phyloP scores from a whole-genome alignment of 2,329 filamentous ascomycete species.

The Emmonsiellopsis sp. region DNA sequence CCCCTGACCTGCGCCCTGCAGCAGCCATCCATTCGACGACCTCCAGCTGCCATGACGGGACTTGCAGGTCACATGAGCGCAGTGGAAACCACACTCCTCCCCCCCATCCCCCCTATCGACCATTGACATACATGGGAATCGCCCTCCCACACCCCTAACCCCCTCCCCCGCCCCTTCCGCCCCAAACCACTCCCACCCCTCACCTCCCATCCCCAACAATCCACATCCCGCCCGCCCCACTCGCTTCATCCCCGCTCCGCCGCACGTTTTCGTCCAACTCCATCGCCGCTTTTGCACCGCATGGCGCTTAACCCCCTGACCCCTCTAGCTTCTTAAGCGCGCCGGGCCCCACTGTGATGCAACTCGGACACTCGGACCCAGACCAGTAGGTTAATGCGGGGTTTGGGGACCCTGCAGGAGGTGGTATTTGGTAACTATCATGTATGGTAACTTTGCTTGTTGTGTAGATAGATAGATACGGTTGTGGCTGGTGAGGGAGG shows the following conservation, averaged over 20 bases:
- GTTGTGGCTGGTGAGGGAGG: no score
- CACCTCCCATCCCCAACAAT: slow-evolving; percentile 11
- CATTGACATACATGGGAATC: background rate
- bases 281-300: slow-evolving; percentile 17
- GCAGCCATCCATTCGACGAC: background rate
- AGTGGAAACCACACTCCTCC: background rate
- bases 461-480: no score
- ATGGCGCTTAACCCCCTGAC: background rate
- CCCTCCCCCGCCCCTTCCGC: background rate
- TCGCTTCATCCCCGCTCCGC: slow-evolving; percentile 16
- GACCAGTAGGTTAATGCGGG: background rate
- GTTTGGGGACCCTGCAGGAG: background rate
- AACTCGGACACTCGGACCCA: background rate
- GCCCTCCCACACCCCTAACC: background rate
- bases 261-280: slow-evolving; percentile 15
- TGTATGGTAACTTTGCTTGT: background rate
- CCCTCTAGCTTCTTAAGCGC: background rate
- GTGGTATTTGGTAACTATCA: background rate
- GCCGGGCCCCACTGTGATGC: background rate
- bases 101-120: background rate
- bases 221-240: slow-evolving; percentile 5
- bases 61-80: background rate
- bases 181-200: background rate
- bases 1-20: background rate
- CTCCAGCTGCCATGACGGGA: background rate